Evolutionary conservation across 2,329 filamentous ascomycete genomes (phyloP).

Genomic region (Aspergillus cejpii): DNA sequence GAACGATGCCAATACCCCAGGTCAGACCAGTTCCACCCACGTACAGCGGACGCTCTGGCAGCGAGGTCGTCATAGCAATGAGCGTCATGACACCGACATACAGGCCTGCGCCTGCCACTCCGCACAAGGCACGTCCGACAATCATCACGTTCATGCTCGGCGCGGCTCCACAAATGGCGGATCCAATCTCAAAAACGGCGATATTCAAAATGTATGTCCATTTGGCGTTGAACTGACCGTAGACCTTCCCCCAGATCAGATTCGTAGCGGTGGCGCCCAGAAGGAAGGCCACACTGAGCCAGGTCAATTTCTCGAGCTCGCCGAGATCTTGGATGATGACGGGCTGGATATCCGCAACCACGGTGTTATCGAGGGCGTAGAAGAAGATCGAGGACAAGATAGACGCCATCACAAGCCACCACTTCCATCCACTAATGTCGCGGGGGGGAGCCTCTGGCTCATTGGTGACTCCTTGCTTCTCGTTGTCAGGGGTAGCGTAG

Average conservation of each 20-base stretch:
- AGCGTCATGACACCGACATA: conserved; percentile 24
- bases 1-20: conserved; percentile 30
- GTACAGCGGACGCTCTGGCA: conserved; percentile 21
- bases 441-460: too few relatives aligned
- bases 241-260: conserved; percentile 34
- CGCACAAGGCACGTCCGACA: conserved; percentile 33
- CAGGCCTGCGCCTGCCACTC: conserved; percentile 30
- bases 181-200: conserved; percentile 28
- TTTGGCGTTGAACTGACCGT: conserved; percentile 43
- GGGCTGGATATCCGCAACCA: conserved; percentile 43
- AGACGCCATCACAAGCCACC: too few relatives aligned
- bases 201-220: conserved; percentile 32
- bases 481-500: too few relatives aligned
- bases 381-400: too few relatives aligned
- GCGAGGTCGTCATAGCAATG: conserved; percentile 17
- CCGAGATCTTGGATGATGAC: conserved; percentile 35
- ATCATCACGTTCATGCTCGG: conserved; percentile 45
- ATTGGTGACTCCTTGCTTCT: too few relatives aligned
- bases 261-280: conserved; percentile 37
- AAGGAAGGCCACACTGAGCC: conserved; percentile 37
- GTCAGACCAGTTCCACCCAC: conserved; percentile 22
- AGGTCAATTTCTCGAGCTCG: conserved; percentile 36
- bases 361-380: conserved; percentile 38
- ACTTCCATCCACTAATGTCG: too few relatives aligned
- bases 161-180: conserved; percentile 41